Base-by-base conservation (phyloP, 345 rosid genomes). In the Eucalyptus tenuipes region DNA sequence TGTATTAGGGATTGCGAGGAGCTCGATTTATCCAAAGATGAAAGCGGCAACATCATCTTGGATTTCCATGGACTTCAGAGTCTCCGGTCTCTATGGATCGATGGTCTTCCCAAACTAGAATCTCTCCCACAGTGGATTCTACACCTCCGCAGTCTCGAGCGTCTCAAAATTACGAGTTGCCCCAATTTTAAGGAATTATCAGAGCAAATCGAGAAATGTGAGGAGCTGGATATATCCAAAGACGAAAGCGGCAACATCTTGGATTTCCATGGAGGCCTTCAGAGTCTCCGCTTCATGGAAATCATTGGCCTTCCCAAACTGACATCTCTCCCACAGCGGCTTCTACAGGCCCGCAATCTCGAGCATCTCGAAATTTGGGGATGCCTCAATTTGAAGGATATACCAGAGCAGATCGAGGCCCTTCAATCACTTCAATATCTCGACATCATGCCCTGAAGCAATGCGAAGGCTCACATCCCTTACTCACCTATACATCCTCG, bases 401-500 rank as follows among this genome's bases (percentile, higher is more conserved):
- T 55, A 57, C 64, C 6, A 25, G 80, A 68, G 24, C 7, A 33
- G 80, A 68, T 68, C 1, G 80, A 33, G 44, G 44, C 44, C 44
- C 44, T 68, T 17, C 44, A 68, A 68, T 68, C 80, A 3, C 80
- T 68, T 68, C 44, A 68, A 9, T 0, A 5, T 11, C 44, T 68
- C 2, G 0, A 1, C 2, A 9, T 68, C 80, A 31, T 68, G 33
- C 3, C 80, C 25, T 2, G 80, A 68, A 68, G 44, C 13, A 31
- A 33, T 68, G 80, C 42, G 13, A 33, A 31, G 80, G 25, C 80
- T 68, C 2, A 18, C 80, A 68, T 68, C 44, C 44, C 44, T 68
- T 17, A 68, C 24, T 31, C 2, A 1, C 80, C 13, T 68, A 3
- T 0, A 0, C 0, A 68, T 68, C 24, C 0, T 0, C 4, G 1